Conservation (phyloP, 2,329 filamentous ascomycete genomes). For the Fusarium tjaetaba region DNA sequence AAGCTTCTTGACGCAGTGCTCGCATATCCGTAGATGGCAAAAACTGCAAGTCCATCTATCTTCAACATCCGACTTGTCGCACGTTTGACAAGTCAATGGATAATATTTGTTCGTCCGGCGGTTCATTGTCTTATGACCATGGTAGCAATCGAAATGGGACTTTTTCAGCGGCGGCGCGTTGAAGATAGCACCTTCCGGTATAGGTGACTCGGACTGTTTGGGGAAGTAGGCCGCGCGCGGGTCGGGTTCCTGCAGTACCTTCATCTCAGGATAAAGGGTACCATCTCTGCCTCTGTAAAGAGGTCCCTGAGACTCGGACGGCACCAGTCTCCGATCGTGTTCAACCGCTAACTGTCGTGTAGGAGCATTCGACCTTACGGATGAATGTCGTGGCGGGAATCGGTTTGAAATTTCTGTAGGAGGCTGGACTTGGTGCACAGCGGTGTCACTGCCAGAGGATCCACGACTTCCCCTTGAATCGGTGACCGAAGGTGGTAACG, state of each 20-base stretch:
- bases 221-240: conserved; percentile 53
- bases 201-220: conserved; percentile 40
- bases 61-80: conserved; percentile 56
- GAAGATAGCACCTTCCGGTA: conserved; percentile 51
- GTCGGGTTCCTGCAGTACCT: conserved; percentile 47
- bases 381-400: conserved; percentile 49
- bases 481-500: conserved; percentile 32
- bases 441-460: conserved; percentile 37
- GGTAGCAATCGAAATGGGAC: conserved; percentile 58
- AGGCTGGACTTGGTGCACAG: conserved; percentile 28
- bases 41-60: conserved; percentile 60
- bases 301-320: conserved; percentile 48
- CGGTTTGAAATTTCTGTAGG: conserved; percentile 35
- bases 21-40: conserved; percentile 64
- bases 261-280: conserved; percentile 56
- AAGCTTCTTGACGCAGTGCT: conserved; percentile 56
- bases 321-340: conserved; percentile 47
- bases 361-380: conserved; percentile 39
- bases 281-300: conserved; percentile 52
- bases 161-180: conserved; percentile 56
- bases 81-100: conserved; percentile 64
- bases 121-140: conserved; percentile 59
- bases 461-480: conserved; percentile 17
- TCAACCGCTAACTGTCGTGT: conserved; percentile 39
- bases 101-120: conserved; percentile 59